Evolutionary conservation across 257 asterid genomes (phyloP), one percentile per base, ranked within the genome.

Genomic region (Linderniella brevidens): DNA sequence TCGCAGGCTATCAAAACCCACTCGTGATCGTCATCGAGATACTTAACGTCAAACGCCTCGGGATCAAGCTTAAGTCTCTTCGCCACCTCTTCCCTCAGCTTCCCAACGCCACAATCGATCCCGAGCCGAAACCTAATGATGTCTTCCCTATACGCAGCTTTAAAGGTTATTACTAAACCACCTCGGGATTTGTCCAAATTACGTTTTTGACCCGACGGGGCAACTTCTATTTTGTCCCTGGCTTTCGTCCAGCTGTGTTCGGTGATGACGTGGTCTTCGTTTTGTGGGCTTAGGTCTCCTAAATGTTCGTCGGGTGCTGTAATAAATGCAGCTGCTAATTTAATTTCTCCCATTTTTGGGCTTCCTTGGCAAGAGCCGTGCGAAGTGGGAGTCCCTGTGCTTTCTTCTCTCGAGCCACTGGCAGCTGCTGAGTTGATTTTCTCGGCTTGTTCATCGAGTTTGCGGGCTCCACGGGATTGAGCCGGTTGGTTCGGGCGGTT

Each of bases 21-120:
- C 58, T 87, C 97, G 0, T 73, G 86, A 43, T 83, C 97, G 41
- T 83, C 93, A 17, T 83, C 97, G 6, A 77, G 73, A 62, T 87
- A 78, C 67, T 83, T 87, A 16, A 87, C 68, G 53, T 83, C 86
- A 0, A 83, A 87, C 0, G 84, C 83, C n/a, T 92, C 97, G 49
- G 49, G 11, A 65, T 80, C 95, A 52, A 87, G 32, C 62, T 73
- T 80, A 42, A 87, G 62, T 73, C 95, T 68, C 72, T 80, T 87
- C 8, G 75, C 81, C 56, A 83, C 88, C 64, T 80, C 93, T 64
- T 87, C 93, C 61, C 64, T 74, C 46, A 87, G 50, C 65, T 52
- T 77, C 50, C 41, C 49, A 20, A 77, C 70, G 4, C 92, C 72
- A 0, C 88, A 73, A 41, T 63, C 70, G 51, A 57, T 41, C 8